Percentiles rank a stretch among this genome's conserved stretches.
These are phyloP conservation scores for Magnolia sinica DNA, from an alignment of 164 flowering plant genomes.

Conservation along the genomic window DNA sequence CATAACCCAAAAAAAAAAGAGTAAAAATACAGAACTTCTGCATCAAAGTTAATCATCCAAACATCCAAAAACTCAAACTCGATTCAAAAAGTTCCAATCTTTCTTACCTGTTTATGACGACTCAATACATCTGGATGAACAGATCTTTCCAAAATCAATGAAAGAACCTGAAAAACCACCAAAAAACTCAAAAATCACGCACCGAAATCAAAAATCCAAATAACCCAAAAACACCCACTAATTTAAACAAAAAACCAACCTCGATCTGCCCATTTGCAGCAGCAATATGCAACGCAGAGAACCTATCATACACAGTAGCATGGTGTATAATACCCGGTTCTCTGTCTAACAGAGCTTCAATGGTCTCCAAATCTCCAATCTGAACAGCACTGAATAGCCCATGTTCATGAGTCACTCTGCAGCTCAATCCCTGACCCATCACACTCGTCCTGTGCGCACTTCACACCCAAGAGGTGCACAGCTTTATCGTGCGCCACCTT, in stretches of 20 bases:
- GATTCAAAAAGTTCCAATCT: neutral
- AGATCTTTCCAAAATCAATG: conserved; percentile 26
- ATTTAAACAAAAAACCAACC: conserved; percentile 31
- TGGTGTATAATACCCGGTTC: conserved; percentile 38
- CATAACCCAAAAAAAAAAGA: neutral
- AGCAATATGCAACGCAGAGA: conserved; percentile 56
- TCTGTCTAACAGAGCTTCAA: conserved; percentile 32
- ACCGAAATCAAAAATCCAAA: neutral
- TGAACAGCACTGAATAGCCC: conserved; percentile 59
- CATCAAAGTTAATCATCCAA: neutral
- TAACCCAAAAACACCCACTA: neutral
- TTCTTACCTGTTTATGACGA: conserved; percentile 69
- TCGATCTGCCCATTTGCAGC: conserved; percentile 58
- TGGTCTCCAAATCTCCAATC: conserved; percentile 41
- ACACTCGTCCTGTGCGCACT: neutral
- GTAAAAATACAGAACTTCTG: neutral
- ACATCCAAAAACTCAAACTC: neutral
- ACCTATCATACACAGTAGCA: conserved; percentile 27
- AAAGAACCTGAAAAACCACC: conserved; percentile 3
- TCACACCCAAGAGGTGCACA: conserved; percentile 11
- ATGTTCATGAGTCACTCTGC: conserved; percentile 43
- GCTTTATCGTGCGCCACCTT: conserved; percentile 29
- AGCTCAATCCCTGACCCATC: conserved; percentile 29
- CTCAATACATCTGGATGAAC: conserved; percentile 69
- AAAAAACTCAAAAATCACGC: neutral